Evolutionary conservation across 306 rosid genomes (phyloP), one percentile per base, ranked within the genome.

Genomic region (Medicago lupulina): DNA sequence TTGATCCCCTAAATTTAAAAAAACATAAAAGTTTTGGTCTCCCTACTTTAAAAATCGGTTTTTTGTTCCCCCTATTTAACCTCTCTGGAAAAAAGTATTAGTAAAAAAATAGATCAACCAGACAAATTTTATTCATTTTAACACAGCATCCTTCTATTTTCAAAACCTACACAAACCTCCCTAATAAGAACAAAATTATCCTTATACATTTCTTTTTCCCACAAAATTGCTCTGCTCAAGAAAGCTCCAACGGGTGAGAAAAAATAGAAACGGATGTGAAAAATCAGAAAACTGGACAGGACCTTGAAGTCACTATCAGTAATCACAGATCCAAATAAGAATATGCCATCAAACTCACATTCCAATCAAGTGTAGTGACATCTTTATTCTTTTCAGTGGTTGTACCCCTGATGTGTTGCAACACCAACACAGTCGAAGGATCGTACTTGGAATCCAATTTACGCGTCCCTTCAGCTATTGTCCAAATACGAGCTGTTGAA

Each of bases 401-500:
- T 84, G 54, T 77, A 34, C 98, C 97, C 89, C 81, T 90, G 50
- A 91, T 88, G 79, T 94, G 98, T 91, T 90, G 89, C 90, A 94
- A 85, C 77, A 91, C 98, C 84, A 91, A 77, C 61, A 86, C 96
- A 73, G 80, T 61, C 59, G 36, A 61, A 67, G 89, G 84, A 53
- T 85, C 88, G 76, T 71, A 85, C 73, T 82, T 86, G 15, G 80
- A 70, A 70, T 84, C 84, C 66, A 91, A 76, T 75, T 88, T 88
- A 61, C 79, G 68, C 83, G 84, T 86, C 54, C 92, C 92, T 71
- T 90, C 97, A 1, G 81, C 81, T 73, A 94, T 83, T 47, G 88
- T 79, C 98, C 98, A 91, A 78, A 94, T 94, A 46, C 98, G 98
- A 85, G 98, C 98, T 5, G 98, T 94, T 3, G 98, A 91, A 80